Conservation (phyloP, 257 asterid species). For the Solanum commersonii region DNA sequence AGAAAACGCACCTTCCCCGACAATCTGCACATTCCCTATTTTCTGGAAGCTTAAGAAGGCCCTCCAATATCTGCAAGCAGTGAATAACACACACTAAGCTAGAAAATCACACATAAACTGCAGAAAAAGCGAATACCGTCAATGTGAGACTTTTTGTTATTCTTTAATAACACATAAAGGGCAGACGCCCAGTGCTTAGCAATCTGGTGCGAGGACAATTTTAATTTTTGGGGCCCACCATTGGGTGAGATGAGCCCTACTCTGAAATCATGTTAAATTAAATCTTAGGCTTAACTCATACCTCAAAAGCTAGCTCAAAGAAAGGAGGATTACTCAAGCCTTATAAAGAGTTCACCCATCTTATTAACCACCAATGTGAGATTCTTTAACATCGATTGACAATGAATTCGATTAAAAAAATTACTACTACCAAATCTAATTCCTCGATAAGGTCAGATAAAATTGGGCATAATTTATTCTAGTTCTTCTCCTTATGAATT, state of each 20-base stretch:
- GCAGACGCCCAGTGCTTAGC: not conserved
- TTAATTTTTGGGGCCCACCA: not conserved
- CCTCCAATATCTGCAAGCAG: constrained; percentile 50
- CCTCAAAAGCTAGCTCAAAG: too few relatives aligned
- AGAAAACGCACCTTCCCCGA: constrained; percentile 46
- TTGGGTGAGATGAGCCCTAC: not conserved
- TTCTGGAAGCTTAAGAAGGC: constrained; percentile 66
- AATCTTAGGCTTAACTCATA: too few relatives aligned
- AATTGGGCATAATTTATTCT: not conserved
- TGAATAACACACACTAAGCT: not conserved
- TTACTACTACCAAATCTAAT: not conserved
- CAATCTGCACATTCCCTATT: constrained; percentile 96
- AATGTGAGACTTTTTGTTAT: not conserved
- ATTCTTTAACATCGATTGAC: not conserved
- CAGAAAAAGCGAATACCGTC: not conserved
- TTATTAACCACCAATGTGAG: too few relatives aligned
- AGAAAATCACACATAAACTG: not conserved
- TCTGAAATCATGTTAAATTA: too few relatives aligned
- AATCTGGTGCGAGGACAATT: not conserved
- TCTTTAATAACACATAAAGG: not conserved
- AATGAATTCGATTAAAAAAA: not conserved
- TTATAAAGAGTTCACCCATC: too few relatives aligned
- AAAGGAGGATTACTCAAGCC: fast-evolving
- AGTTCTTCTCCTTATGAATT: not conserved
- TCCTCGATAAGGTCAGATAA: not conserved